Percentiles rank a stretch among this genome's conserved stretches.
Evolutionary conservation across 2,329 filamentous ascomycete genomes (phyloP).

Genomic region (Fusarium transvaalense): DNA sequence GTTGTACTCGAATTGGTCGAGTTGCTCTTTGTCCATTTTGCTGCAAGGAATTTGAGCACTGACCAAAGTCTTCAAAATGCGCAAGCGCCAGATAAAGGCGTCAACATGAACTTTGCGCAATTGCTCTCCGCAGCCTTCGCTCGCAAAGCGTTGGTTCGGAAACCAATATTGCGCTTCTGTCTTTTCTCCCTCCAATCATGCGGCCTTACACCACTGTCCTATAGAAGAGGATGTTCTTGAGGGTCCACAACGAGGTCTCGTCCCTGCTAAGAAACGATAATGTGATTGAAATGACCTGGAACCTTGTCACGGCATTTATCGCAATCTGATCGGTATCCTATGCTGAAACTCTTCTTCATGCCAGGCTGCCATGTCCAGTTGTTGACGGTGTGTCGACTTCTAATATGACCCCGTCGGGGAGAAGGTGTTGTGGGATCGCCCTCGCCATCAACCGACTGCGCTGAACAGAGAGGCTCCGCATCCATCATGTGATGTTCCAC

Average conservation of each 20-base stretch:
- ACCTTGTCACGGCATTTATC: slow-evolving; percentile 81
- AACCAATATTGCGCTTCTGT: slow-evolving; percentile 9
- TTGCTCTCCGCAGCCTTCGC: neutral
- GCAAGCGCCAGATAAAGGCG: neutral
- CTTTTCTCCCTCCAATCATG: slow-evolving; percentile 38
- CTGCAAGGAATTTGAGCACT: neutral
- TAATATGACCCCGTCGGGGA: slow-evolving; percentile 67
- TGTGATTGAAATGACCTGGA: slow-evolving; percentile 85
- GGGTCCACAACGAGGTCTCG: slow-evolving; percentile 47
- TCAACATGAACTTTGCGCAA: neutral
- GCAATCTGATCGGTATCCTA: slow-evolving; percentile 82
- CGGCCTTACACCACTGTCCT: slow-evolving; percentile 47
- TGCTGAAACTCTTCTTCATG: slow-evolving; percentile 79
- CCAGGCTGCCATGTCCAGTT: slow-evolving; percentile 71
- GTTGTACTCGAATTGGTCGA: neutral
- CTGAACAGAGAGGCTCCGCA: slow-evolving; percentile 47
- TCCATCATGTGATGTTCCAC: slow-evolving; percentile 59
- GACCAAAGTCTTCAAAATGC: neutral
- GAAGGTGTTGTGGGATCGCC: slow-evolving; percentile 59
- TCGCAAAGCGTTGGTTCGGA: neutral
- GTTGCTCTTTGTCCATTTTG: neutral
- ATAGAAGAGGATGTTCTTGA: slow-evolving; percentile 38
- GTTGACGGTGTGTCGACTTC: slow-evolving; percentile 71
- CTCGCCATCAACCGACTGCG: slow-evolving; percentile 48
- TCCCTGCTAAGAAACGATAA: slow-evolving; percentile 71